These are phyloP conservation scores for Xylariomycetidae sp. DNA, from an alignment of 2,329 filamentous ascomycete species.

Conservation along the genomic window DNA sequence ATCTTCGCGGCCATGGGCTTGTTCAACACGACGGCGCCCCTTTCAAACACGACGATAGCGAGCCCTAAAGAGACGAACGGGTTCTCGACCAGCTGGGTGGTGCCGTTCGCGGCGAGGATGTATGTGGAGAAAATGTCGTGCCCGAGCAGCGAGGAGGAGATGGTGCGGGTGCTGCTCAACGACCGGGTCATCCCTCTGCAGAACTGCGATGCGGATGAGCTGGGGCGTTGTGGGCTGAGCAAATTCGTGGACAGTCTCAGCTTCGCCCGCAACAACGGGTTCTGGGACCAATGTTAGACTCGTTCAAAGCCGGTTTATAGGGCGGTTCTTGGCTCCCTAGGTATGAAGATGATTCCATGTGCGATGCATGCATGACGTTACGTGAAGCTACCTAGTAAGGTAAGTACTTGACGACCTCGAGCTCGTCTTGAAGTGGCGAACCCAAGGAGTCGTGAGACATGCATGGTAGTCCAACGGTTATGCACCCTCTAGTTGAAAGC, in stretches of 20 bases:
- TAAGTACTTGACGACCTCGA: no score
- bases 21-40: constrained; percentile 58
- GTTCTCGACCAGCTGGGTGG: constrained; percentile 70
- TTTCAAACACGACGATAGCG: constrained; percentile 45
- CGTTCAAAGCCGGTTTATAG: constrained; percentile 12
- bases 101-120: constrained; percentile 74
- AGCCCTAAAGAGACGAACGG: constrained; percentile 52
- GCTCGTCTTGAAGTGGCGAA: no score
- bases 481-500: no score
- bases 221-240: constrained; percentile 64
- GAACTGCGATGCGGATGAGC: constrained; percentile 62
- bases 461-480: no score
- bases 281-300: constrained; percentile 62
- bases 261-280: constrained; percentile 66
- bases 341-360: no score
- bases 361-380: no score
- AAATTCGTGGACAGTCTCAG: constrained; percentile 68
- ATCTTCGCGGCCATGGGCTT: constrained; percentile 73
- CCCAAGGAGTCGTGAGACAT: no score
- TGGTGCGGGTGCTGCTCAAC: constrained; percentile 76
- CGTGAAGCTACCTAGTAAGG: no score
- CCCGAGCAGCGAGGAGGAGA: constrained; percentile 48
- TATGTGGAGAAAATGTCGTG: constrained; percentile 88
- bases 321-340: no score
- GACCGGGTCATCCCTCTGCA: constrained; percentile 70